Conservation (phyloP, 805 yeast genomes). For the Candida saitoana region DNA sequence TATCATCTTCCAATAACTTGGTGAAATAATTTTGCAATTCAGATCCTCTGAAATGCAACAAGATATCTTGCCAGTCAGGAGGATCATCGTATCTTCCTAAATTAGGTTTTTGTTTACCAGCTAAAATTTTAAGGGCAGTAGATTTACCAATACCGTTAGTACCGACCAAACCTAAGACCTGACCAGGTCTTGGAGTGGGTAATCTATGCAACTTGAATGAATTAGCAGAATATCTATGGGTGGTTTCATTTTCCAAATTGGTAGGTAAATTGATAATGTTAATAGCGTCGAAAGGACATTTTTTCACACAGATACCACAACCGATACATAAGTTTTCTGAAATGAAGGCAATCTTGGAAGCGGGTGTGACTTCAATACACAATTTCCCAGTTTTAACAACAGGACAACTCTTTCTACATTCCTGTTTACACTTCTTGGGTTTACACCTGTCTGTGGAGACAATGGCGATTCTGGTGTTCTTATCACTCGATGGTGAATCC, state of each 20-base stretch:
- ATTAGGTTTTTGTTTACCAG: slow-evolving; percentile 97
- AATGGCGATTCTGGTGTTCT: slow-evolving; percentile 87
- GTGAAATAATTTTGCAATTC: slow-evolving; percentile 96
- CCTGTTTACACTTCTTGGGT: slow-evolving; percentile 98
- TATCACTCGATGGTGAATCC: slow-evolving; percentile 24
- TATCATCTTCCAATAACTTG: slow-evolving; percentile 86
- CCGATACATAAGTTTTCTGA: slow-evolving; percentile 95
- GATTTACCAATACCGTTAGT: slow-evolving; percentile 99
- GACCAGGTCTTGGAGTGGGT: slow-evolving; percentile 99
- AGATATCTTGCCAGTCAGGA: slow-evolving; percentile 95
- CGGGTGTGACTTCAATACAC: slow-evolving; percentile 94
- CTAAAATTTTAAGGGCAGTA: slow-evolving; percentile 92
- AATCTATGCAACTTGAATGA: slow-evolving; percentile 95
- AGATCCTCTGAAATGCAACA: slow-evolving; percentile 90
- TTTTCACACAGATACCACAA: slow-evolving; percentile 99
- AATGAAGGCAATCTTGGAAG: slow-evolving; percentile 87
- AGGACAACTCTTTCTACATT: slow-evolving; percentile 95
- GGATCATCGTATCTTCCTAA: slow-evolving; percentile 92
- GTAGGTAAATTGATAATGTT: slow-evolving; percentile 95
- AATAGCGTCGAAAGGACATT: slow-evolving; percentile 97
- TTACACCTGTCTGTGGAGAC: slow-evolving; percentile 93
- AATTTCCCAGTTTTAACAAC: slow-evolving; percentile 96
- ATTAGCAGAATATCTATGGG: slow-evolving; percentile 97
- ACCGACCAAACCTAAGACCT: slow-evolving; percentile 95
- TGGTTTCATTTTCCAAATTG: slow-evolving; percentile 84